Evolutionary conservation across 192 early-diverging fungal species (phyloP).

Genomic region (Chytriomyces confervae): DNA sequence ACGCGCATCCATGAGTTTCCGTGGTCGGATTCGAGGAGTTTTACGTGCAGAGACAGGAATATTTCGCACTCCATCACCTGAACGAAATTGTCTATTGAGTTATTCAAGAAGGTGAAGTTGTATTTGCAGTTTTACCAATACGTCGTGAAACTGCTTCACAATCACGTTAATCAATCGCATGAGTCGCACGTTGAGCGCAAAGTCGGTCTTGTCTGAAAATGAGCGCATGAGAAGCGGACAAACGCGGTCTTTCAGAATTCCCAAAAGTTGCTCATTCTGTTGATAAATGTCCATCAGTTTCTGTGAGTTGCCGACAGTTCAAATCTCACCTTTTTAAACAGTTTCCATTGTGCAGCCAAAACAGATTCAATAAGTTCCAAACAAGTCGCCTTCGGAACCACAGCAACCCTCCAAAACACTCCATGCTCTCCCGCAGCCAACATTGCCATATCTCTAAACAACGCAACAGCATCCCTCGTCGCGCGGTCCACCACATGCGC

Average conservation of each 20-base stretch:
- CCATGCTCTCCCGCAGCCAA: conserved; percentile 73
- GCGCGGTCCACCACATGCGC: conserved; percentile 10
- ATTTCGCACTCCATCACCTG: conserved; percentile 93
- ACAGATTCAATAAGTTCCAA: conserved; percentile 93
- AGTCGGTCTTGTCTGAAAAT: conserved; percentile 91
- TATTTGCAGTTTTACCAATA: conserved; percentile 56
- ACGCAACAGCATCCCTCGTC: background rate
- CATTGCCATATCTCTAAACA: conserved; percentile 75
- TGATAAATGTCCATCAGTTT: background rate
- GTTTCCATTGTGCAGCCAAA: conserved; percentile 74
- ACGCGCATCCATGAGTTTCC: conserved; percentile 78
- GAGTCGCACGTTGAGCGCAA: conserved; percentile 80
- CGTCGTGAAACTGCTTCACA: conserved; percentile 75
- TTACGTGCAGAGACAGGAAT: conserved; percentile 86
- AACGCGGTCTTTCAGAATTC: conserved; percentile 77
- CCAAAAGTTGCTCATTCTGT: conserved; percentile 74
- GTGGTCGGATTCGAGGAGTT: conserved; percentile 79
- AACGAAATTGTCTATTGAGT: conserved; percentile 27
- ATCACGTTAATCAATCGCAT: conserved; percentile 81
- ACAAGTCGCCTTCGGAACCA: conserved; percentile 74
- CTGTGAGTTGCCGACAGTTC: too few species aligned
- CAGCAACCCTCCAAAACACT: conserved; percentile 59
- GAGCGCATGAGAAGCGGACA: conserved; percentile 89
- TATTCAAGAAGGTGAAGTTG: background rate
- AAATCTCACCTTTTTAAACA: conserved; percentile 70